phyloP scores from a whole-genome alignment of 257 asterid genomes.

The Primulina tabacum region DNA sequence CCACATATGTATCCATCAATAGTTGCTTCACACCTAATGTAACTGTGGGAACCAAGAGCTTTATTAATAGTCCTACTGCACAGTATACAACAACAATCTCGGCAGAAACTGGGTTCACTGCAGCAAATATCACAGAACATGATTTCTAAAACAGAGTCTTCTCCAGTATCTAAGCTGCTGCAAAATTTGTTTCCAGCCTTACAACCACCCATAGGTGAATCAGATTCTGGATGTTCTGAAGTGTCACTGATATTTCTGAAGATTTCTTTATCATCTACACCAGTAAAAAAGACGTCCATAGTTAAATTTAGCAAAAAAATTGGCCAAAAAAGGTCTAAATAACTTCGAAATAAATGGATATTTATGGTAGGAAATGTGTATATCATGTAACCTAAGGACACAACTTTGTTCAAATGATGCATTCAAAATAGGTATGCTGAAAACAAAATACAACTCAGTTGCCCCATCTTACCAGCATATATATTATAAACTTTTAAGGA shows the following conservation, averaged over 20 bases:
- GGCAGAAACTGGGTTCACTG: constrained; percentile 65
- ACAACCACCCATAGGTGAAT: constrained; percentile 33
- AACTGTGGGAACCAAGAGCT: constrained; percentile 37
- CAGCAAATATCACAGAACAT: constrained; percentile 81
- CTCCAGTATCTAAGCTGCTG: constrained; percentile 39
- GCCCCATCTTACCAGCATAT: neutral
- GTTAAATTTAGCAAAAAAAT: constrained; percentile 4
- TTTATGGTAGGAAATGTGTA: neutral
- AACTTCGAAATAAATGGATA: neutral
- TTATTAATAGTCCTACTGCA: constrained; percentile 52
- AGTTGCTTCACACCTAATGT: constrained; percentile 63
- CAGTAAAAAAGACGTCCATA: constrained; percentile 5
- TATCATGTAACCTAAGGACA: neutral
- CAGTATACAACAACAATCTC: constrained; percentile 82
- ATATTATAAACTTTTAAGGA: neutral
- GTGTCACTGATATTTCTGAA: neutral
- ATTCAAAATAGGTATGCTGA: neutral
- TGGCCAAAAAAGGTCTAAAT: neutral
- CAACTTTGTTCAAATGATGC: neutral
- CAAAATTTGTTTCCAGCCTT: constrained; percentile 46
- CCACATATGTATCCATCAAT: constrained; percentile 55
- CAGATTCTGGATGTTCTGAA: constrained; percentile 21
- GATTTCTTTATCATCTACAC: constrained; percentile 30
- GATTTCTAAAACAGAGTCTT: constrained; percentile 35
- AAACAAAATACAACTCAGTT: neutral